Conservation (phyloP, 139 green algal species). For the Volvox africanus region DNA sequence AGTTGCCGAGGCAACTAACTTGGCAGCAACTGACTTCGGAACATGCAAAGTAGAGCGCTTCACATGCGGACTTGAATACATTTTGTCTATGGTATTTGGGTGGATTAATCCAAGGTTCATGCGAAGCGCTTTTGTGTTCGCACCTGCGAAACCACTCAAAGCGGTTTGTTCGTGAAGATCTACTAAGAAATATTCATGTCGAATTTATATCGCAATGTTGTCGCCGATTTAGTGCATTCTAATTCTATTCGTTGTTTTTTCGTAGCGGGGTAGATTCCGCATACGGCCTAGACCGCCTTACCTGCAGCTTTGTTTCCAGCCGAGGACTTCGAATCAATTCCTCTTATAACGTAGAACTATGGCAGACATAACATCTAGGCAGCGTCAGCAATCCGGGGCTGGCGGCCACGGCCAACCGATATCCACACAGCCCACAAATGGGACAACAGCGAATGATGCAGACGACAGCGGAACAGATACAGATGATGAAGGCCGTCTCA, state of each 20-base stretch:
- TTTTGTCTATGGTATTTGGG: background rate
- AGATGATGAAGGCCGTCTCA: conserved; percentile 68
- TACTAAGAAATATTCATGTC: no score
- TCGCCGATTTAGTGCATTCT: no score
- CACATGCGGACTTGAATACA: background rate
- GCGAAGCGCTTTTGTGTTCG: no score
- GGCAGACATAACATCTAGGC: conserved; percentile 3
- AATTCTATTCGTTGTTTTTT: no score
- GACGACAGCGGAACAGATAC: conserved; percentile 63
- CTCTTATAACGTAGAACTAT: background rate
- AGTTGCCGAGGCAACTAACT: background rate
- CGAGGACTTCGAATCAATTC: no score
- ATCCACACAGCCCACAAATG: background rate
- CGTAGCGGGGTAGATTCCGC: no score
- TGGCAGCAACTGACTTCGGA: background rate
- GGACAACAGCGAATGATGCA: background rate
- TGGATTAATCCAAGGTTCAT: no score
- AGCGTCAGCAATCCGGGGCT: background rate
- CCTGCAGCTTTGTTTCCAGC: no score
- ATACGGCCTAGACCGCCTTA: no score
- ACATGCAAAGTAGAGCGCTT: background rate
- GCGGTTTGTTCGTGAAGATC: no score
- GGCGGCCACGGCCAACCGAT: background rate
- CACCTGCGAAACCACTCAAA: no score
- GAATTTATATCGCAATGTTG: no score